phyloP scores from a whole-genome alignment of 176 grass and related monocot genomes.

The Musa itinerans region DNA sequence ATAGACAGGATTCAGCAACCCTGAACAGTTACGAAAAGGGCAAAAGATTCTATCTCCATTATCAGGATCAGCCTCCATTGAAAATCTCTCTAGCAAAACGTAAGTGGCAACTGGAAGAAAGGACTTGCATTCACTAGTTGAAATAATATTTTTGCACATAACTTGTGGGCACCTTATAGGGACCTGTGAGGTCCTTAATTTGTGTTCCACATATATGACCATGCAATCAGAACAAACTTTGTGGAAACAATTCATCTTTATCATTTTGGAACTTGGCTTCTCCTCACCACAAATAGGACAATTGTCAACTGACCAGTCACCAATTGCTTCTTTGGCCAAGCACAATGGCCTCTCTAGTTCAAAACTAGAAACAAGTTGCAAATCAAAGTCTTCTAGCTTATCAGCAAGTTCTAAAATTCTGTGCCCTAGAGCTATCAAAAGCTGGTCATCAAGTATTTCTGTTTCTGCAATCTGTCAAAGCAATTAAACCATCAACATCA shows the following conservation, averaged over 20 bases:
- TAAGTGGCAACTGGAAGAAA: constrained; percentile 52
- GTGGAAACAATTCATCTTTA: constrained; percentile 55
- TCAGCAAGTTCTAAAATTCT: constrained; percentile 94
- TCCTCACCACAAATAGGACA: constrained; percentile 57
- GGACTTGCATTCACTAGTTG: constrained; percentile 50
- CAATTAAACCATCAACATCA: background rate
- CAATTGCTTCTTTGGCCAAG: constrained; percentile 89
- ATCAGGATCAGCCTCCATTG: constrained; percentile 22
- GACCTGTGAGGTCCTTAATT: constrained; percentile 30
- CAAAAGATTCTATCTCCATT: constrained; percentile 62
- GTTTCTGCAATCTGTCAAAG: constrained; percentile 76
- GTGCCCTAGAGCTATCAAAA: constrained; percentile 90
- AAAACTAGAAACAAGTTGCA: constrained; percentile 71
- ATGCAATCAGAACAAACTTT: constrained; percentile 54
- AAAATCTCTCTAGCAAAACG: constrained; percentile 40
- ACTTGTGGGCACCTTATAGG: constrained; percentile 55
- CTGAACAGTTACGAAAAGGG: constrained; percentile 71
- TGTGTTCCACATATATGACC: constrained; percentile 36
- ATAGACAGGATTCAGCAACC: constrained; percentile 44
- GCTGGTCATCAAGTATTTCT: constrained; percentile 84
- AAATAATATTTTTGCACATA: constrained; percentile 60
- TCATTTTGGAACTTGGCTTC: constrained; percentile 50
- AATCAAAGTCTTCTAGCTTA: constrained; percentile 83
- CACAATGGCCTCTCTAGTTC: constrained; percentile 68
- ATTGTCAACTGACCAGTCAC: constrained; percentile 37